Evolutionary conservation across 768 basidiomycete species (phyloP).

Genomic region (Lentinula edodes): DNA sequence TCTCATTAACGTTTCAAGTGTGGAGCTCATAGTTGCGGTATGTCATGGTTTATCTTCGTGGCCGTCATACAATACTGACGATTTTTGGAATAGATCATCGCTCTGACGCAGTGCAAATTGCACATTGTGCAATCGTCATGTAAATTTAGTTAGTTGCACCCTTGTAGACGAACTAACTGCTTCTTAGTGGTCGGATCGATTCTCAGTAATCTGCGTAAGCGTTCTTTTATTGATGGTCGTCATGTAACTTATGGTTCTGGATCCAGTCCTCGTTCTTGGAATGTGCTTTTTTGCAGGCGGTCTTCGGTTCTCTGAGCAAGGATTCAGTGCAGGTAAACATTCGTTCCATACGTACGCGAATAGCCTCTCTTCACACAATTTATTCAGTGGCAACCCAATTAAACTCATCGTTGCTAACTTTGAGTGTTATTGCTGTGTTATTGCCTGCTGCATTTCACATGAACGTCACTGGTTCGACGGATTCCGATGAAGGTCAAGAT

Average conservation of each 20-base stretch:
- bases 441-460: slow-evolving; percentile 80
- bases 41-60: slow-evolving; percentile 19
- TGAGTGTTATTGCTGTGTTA: slow-evolving; percentile 77
- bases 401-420: slow-evolving; percentile 68
- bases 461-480: slow-evolving; percentile 23
- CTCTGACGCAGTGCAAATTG: slow-evolving; percentile 51
- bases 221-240: slow-evolving; percentile 4
- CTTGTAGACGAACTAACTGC: slow-evolving; percentile 1
- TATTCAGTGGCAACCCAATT: slow-evolving; percentile 53
- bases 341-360: slow-evolving; percentile 23
- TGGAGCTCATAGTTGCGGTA: slow-evolving; percentile 76
- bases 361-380: background rate
- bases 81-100: slow-evolving; percentile 34
- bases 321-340: slow-evolving; percentile 62
- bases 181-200: slow-evolving; percentile 77
- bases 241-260: slow-evolving; percentile 1
- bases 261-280: slow-evolving; percentile 69
- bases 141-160: slow-evolving; percentile 28
- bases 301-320: slow-evolving; percentile 72
- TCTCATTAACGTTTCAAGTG: slow-evolving; percentile 31
- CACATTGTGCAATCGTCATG: slow-evolving; percentile 76
- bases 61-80: background rate
- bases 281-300: slow-evolving; percentile 92
- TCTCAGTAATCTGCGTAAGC: slow-evolving; percentile 75
- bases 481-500: slow-evolving; percentile 26